Evolutionary conservation across 495 filamentous ascomycete species (phyloP).

Genomic region (Hypoxylon fuscum): DNA sequence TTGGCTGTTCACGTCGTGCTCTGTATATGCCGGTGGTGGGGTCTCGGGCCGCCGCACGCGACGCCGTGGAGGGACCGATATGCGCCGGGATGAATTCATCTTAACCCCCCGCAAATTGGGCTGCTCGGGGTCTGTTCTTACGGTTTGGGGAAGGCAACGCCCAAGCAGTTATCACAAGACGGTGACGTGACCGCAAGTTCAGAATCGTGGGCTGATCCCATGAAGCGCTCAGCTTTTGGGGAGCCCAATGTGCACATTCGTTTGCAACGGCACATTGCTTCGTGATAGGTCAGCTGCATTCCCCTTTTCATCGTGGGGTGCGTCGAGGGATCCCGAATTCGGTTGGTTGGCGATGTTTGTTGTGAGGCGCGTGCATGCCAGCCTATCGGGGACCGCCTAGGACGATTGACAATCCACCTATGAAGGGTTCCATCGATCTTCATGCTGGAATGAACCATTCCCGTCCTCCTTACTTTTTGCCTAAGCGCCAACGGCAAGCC

Average conservation of each 20-base stretch:
- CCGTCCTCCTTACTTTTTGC: no score
- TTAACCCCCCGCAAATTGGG: no score
- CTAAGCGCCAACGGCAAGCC: no score
- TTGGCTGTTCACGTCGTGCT: constrained; percentile 18
- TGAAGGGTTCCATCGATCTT: background rate
- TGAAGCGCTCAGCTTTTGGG: constrained; percentile 11
- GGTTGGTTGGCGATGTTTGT: constrained; percentile 27
- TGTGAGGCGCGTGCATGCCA: constrained; percentile 35
- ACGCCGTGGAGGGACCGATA: constrained; percentile 20
- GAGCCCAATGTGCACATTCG: constrained; percentile 14
- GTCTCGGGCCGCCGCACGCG: constrained; percentile 25
- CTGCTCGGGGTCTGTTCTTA: background rate
- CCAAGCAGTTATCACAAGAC: background rate
- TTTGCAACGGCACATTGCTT: background rate
- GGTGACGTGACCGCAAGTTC: constrained; percentile 1
- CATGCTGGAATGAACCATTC: background rate
- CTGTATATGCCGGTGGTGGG: constrained; percentile 33
- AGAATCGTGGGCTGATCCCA: constrained; percentile 1
- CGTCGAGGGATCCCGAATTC: constrained; percentile 5
- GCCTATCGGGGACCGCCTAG: constrained; percentile 8
- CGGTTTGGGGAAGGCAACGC: background rate
- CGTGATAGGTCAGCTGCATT: constrained; percentile 36
- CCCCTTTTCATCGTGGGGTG: constrained; percentile 31
- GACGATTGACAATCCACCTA: background rate
- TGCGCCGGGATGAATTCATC: constrained; percentile 20